phyloP scores from a whole-genome alignment of 2,329 filamentous ascomycete species.

The Tolypocladium capitatum region DNA sequence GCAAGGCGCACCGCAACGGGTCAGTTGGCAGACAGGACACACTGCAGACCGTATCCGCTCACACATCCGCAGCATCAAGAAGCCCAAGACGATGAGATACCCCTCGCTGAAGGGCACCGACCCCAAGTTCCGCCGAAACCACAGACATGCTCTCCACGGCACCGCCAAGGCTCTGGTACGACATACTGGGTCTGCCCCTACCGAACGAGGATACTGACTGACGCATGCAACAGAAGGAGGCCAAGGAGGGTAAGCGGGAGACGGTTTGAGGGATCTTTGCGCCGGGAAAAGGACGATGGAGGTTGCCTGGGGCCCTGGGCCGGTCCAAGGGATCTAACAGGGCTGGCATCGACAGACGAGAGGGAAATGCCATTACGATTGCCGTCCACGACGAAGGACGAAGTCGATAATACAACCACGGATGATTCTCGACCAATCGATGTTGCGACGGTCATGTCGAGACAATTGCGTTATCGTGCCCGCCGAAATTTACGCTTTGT shows the following conservation, averaged over 20 bases:
- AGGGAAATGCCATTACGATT: neutral
- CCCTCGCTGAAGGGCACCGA: conserved; percentile 97
- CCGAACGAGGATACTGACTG: conserved; percentile 11
- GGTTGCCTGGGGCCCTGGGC: neutral
- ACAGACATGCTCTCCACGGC: conserved; percentile 98
- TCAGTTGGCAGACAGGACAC: conserved; percentile 35
- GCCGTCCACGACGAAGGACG: neutral
- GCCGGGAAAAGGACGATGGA: neutral
- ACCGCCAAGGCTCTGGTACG: conserved; percentile 95
- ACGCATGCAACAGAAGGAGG: conserved; percentile 65
- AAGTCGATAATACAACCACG: neutral
- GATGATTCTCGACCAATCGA: neutral
- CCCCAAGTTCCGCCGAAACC: conserved; percentile 99
- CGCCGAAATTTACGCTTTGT: neutral
- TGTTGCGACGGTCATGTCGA: neutral
- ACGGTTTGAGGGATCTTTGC: conserved; percentile 45
- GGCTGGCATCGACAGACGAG: neutral
- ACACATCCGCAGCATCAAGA: conserved; percentile 75
- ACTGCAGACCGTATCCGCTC: conserved; percentile 3
- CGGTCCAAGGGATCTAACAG: neutral
- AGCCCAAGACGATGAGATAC: conserved; percentile 98
- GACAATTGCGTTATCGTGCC: neutral
- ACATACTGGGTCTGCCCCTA: conserved; percentile 10
- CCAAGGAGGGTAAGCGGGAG: conserved; percentile 91
- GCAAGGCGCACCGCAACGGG: conserved; percentile 99